Conservation (phyloP, 306 rosid genomes). For the Medicago arabica region DNA sequence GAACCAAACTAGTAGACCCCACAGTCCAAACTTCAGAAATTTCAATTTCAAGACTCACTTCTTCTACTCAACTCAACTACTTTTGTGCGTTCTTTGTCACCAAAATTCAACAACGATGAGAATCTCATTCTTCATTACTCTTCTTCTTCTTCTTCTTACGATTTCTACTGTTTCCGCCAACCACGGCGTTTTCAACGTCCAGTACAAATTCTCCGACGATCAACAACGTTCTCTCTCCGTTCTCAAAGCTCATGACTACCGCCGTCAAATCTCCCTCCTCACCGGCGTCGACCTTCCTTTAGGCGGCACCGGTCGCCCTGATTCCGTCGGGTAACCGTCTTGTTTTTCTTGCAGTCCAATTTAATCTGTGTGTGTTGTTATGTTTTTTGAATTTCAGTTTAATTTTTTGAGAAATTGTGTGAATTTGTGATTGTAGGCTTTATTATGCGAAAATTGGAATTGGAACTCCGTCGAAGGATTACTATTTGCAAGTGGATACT, state of each 20-base stretch:
- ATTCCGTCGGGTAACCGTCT: constrained; percentile 59
- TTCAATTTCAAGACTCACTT: not conserved
- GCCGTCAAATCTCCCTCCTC: constrained; percentile 80
- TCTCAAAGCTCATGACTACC: constrained; percentile 85
- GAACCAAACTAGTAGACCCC: not conserved
- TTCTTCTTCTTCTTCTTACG: constrained; percentile 15
- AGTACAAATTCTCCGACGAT: constrained; percentile 74
- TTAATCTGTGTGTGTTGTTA: not conserved
- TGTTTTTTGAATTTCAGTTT: too few species aligned
- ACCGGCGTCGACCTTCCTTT: constrained; percentile 92
- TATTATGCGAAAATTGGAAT: constrained; percentile 96
- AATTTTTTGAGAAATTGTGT: constrained; percentile 1
- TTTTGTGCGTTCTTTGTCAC: too few species aligned
- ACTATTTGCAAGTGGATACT: constrained; percentile 94
- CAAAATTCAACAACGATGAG: not conserved
- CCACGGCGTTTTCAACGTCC: constrained; percentile 83
- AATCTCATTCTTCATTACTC: constrained; percentile 6
- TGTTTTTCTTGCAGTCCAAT: too few species aligned
- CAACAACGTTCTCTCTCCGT: constrained; percentile 69
- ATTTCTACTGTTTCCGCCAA: constrained; percentile 45
- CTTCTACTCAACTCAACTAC: not conserved
- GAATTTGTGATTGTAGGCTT: constrained; percentile 58
- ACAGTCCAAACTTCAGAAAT: not conserved
- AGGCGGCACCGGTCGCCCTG: constrained; percentile 96
- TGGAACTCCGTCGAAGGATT: constrained; percentile 89